These are phyloP conservation scores for Fusarium sp. DNA, from an alignment of 2,329 filamentous ascomycete genomes.

Conservation along the genomic window DNA sequence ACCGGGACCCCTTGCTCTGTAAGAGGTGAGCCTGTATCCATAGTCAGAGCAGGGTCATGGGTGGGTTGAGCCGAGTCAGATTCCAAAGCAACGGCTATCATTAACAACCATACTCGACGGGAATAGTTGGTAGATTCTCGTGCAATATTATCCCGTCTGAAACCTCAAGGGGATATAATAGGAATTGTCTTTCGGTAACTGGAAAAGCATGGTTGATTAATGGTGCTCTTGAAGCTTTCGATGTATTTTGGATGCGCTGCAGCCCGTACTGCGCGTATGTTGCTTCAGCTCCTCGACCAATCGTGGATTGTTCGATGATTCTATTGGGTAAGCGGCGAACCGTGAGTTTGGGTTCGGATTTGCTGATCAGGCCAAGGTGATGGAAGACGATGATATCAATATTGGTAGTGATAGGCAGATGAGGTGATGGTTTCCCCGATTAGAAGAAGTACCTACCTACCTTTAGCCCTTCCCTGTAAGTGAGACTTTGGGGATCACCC, in stretches of 20 bases:
- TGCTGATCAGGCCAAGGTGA: constrained; percentile 13
- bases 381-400: constrained; percentile 7
- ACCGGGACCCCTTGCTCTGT: constrained; percentile 15
- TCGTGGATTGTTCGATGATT: neutral
- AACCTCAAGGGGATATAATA: neutral
- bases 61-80: neutral
- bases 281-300: constrained; percentile 1
- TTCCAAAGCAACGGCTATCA: neutral
- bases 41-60: constrained; percentile 8
- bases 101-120: neutral
- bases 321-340: constrained; percentile 18
- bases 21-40: neutral
- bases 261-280: neutral
- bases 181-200: neutral
- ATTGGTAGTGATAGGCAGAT: constrained; percentile 9
- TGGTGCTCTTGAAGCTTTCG: neutral
- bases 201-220: neutral
- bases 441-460: neutral
- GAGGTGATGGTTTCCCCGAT: constrained; percentile 21
- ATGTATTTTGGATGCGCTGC: neutral
- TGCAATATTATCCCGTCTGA: neutral
- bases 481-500: constrained; percentile 2
- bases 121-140: neutral
- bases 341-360: constrained; percentile 18
- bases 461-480: neutral